Evolutionary conservation across 208 protist species (phyloP).

Genomic region (Crithidia expoeki): DNA sequence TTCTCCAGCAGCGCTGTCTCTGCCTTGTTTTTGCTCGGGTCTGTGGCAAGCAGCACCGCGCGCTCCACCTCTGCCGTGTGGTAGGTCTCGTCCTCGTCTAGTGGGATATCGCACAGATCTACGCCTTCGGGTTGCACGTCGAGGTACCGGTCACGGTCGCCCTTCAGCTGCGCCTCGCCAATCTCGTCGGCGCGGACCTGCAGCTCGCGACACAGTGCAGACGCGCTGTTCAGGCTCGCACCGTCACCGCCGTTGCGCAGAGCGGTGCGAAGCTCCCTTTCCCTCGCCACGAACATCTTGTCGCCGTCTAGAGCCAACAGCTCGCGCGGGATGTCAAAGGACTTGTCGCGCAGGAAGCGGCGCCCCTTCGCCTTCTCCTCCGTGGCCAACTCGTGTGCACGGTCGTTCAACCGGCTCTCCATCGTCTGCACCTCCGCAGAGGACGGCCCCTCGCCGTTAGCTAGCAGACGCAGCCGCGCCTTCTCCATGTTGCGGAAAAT

Average conservation of each 20-base stretch:
- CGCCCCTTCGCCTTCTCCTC: slow-evolving; percentile 51
- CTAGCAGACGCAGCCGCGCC: slow-evolving; percentile 43
- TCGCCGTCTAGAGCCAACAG: slow-evolving; percentile 53
- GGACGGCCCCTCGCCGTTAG: slow-evolving; percentile 31
- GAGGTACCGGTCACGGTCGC: slow-evolving; percentile 61
- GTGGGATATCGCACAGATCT: slow-evolving; percentile 54
- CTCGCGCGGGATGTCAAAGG: slow-evolving; percentile 53
- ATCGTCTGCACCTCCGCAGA: slow-evolving; percentile 45
- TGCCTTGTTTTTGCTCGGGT: slow-evolving; percentile 3
- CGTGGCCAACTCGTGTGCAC: slow-evolving; percentile 61
- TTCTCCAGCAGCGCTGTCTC: slow-evolving; percentile 44
- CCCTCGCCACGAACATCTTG: slow-evolving; percentile 46
- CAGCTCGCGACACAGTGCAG: slow-evolving; percentile 45
- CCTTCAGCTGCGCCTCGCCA: slow-evolving; percentile 49
- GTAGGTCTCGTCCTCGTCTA: slow-evolving; percentile 62
- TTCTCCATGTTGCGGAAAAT: slow-evolving; percentile 51
- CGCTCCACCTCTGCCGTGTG: slow-evolving; percentile 61
- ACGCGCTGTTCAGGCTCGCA: slow-evolving; percentile 33
- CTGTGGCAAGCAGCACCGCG: slow-evolving; percentile 57
- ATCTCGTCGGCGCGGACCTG: slow-evolving; percentile 54
- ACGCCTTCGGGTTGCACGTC: slow-evolving; percentile 55
- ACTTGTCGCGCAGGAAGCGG: slow-evolving; percentile 52
- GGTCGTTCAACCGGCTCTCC: slow-evolving; percentile 61
- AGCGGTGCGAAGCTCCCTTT: slow-evolving; percentile 47
- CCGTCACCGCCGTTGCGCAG: slow-evolving; percentile 30